Base-by-base conservation (phyloP, 495 filamentous ascomycete genomes). In the Talaromyces proteolyticus region DNA sequence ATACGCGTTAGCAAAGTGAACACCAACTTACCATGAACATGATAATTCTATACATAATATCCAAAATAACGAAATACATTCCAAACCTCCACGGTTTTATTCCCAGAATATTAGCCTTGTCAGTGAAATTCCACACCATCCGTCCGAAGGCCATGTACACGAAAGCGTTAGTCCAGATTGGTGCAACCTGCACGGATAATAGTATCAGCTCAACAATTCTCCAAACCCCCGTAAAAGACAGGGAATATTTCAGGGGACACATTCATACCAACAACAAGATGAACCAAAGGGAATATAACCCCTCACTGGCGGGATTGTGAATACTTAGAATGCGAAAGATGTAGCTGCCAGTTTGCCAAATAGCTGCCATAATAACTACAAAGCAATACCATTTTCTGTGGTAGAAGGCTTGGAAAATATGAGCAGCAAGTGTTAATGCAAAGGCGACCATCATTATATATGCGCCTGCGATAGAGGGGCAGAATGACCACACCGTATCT, bases 131-230 rank as follows among this genome's bases (percentile, higher is more conserved):
- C 57, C 73, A 71, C 12, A 86, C 74, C 69, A 87, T 72, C 4
- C 84, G 71, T 1, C 79, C 82, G 45, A 86, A 61, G 14, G 78
- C 75, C 81, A 86, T 86, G 69, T 87, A 88, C 10, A 75, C 67
- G 54, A 78, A 86, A 1, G 84, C 84, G 26, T 87, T 85, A 51
- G 84, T 72, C 76, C 79, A 49, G 0, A 49, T 29, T n/a, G 47
- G 47, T 24, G 47, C 18, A n/a, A 47, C 17, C 45, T 47, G 26
- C n/a, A 1, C 36, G 0, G 6, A 21, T 47, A 36, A 37, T 18
- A 44, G 16, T 21, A 22, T 20, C 42, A 10, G 20, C n/a, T n/a
- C n/a, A n/a, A n/a, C n/a, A n/a, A n/a, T n/a, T n/a, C n/a, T n/a
- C n/a, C n/a, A n/a, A n/a, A n/a, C n/a, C n/a, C n/a, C n/a, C n/a